Base-by-base conservation (phyloP, 2,329 filamentous ascomycete species). In the Fusarium sp. region DNA sequence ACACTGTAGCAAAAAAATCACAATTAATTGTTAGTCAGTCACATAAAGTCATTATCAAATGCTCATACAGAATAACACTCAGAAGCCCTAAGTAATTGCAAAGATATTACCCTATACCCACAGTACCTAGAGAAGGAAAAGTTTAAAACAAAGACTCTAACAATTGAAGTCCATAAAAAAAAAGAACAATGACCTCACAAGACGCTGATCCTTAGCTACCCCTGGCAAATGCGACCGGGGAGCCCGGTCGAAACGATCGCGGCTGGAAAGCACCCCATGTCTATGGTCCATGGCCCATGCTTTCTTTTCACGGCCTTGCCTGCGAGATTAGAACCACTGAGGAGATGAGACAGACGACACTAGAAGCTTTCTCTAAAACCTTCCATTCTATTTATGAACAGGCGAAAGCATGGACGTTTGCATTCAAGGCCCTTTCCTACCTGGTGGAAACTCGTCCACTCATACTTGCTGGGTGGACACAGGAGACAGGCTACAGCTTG, bases 111-210 rank as follows among this genome's bases (percentile, higher is more conserved):
- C n/a, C 37, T 32, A n/a, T 28, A 53, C 28, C 43, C n/a, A 59
- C n/a, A 22, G 26, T 47, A 24, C 37, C 30, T 37, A 26, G 58
- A 40, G 50, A 15, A 57, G 20, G 22, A 30, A 47, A 51, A 64
- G 44, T 51, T 47, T 58, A 40, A 41, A 60, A 41, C 35, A 39
- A 56, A 33, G 37, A 61, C 35, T n/a, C n/a, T 24, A 52, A 54
- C 53, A 33, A 15, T 43, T 19, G 48, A 32, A 22, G 17, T 40
- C 43, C 52, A 56, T 32, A 39, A 55, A 65, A 52, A 52, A 63
- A 57, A 53, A 44, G 19, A 22, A 35, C 15, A 60, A 73, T 73
- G 71, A 73, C 71, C 70, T 73, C 71, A 73, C 64, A 40, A 40
- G 40, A 43, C 24, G 54, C 13, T 53, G 56, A 72, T 58, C 47